Percentiles rank a stretch among this genome's conserved stretches.
These are phyloP conservation scores for Mucor plumbeus DNA, from an alignment of 371 early-diverging fungal species.

Conservation along the genomic window DNA sequence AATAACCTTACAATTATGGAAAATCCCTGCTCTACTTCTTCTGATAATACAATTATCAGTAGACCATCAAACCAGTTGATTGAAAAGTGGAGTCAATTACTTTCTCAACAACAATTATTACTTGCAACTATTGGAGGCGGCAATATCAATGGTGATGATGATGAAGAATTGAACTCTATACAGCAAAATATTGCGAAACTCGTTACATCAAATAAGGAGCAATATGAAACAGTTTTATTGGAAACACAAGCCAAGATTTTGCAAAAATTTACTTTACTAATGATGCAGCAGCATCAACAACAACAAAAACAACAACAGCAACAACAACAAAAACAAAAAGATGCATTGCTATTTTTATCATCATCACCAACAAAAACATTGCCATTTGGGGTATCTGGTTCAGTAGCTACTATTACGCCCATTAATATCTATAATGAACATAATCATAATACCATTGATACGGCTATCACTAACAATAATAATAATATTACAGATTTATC, in stretches of 20 bases:
- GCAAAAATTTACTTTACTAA: slow-evolving; percentile 12
- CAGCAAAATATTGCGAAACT: slow-evolving; percentile 9
- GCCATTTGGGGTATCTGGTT: slow-evolving; percentile 1
- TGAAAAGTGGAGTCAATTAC: slow-evolving; percentile 15
- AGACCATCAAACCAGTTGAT: background rate
- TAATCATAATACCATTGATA: background rate
- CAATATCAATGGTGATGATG: background rate
- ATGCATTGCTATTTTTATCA: slow-evolving; percentile 8
- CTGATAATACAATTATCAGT: background rate
- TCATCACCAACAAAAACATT: background rate
- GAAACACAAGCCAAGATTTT: slow-evolving; percentile 18
- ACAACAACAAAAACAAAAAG: slow-evolving; percentile 13
- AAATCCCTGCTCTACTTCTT: background rate
- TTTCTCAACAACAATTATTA: slow-evolving; percentile 17
- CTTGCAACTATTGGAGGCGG: background rate
- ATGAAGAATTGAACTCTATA: background rate
- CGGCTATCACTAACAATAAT: background rate
- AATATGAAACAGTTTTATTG: slow-evolving; percentile 17
- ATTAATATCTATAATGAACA: slow-evolving; percentile 3
- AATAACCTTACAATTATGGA: background rate
- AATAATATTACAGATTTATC: background rate
- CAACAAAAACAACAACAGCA: slow-evolving; percentile 16
- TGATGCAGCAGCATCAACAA: slow-evolving; percentile 12
- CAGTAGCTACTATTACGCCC: slow-evolving; percentile 1
- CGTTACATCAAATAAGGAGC: slow-evolving; percentile 6